Evolutionary conservation across 2,329 filamentous ascomycete genomes (phyloP).

Genomic region (Diplodia mutila): DNA sequence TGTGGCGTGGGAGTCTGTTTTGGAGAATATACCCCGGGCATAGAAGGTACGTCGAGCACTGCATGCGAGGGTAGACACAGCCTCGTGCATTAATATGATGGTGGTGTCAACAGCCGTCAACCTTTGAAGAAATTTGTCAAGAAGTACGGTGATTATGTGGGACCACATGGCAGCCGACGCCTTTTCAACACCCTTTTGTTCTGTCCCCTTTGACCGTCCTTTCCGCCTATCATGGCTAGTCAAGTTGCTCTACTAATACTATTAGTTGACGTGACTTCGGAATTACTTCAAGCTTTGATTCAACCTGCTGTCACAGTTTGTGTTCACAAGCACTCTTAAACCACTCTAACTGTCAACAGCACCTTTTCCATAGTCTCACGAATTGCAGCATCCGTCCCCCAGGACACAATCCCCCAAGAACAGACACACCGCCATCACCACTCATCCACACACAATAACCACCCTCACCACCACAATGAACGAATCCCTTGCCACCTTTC

Average conservation of each 20-base stretch:
- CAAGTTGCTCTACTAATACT: too few relatives aligned
- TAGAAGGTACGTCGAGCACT: slow-evolving; percentile 12
- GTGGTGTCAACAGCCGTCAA: background rate
- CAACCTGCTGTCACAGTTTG: background rate
- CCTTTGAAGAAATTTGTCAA: background rate
- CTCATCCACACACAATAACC: background rate
- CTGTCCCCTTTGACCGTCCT: too few relatives aligned
- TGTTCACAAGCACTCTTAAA: background rate
- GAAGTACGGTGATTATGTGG: background rate
- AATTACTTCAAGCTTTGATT: background rate
- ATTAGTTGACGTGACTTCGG: background rate
- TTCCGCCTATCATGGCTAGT: background rate
- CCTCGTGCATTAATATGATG: background rate
- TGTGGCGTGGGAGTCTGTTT: slow-evolving; percentile 1
- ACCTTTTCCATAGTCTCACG: background rate
- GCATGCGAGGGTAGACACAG: background rate
- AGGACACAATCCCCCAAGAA: too few relatives aligned
- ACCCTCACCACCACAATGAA: background rate
- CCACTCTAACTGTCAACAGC: background rate
- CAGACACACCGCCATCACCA: background rate
- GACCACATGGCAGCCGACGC: background rate
- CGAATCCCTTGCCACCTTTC: background rate
- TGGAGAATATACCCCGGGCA: slow-evolving; percentile 16
- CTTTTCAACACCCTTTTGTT: background rate
- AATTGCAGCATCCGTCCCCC: too few relatives aligned